phyloP scores from a whole-genome alignment of 371 early-diverging fungal species.

The Dichotomocladium elegans region DNA sequence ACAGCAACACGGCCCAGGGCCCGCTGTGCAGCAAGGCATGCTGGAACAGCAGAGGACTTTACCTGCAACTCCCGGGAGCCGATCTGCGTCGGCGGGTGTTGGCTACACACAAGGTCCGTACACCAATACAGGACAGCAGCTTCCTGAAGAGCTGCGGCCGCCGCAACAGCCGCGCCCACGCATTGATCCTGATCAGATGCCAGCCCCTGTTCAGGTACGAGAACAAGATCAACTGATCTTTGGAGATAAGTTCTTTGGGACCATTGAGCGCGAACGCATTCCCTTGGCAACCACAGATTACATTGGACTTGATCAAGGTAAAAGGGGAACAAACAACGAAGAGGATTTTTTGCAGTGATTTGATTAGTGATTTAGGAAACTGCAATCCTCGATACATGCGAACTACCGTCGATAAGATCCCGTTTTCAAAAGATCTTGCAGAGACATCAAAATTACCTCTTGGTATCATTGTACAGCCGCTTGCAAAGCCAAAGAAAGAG shows the following conservation, averaged over 20 bases:
- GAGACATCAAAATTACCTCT: slow-evolving; percentile 80
- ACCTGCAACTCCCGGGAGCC: slow-evolving; percentile 3
- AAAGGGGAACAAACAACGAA: not conserved
- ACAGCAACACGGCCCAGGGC: slow-evolving; percentile 11
- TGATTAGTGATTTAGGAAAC: slow-evolving; percentile 56
- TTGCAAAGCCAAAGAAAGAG: slow-evolving; percentile 71
- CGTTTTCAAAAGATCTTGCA: slow-evolving; percentile 79
- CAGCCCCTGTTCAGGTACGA: slow-evolving; percentile 88
- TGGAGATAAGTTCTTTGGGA: slow-evolving; percentile 69
- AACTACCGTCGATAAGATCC: slow-evolving; percentile 85
- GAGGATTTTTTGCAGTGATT: not conserved
- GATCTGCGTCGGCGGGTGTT: slow-evolving; percentile 26
- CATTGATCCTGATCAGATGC: slow-evolving; percentile 95
- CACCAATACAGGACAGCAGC: slow-evolving; percentile 25
- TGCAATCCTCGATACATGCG: slow-evolving; percentile 91
- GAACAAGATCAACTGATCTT: slow-evolving; percentile 75
- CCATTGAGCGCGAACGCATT: slow-evolving; percentile 63
- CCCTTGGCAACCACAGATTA: slow-evolving; percentile 88
- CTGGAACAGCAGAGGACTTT: not conserved
- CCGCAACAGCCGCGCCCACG: slow-evolving; percentile 57
- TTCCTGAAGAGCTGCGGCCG: slow-evolving; percentile 32
- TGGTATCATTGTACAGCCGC: slow-evolving; percentile 89
- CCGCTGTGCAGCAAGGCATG: slow-evolving; percentile 1
- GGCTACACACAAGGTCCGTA: slow-evolving; percentile 37
- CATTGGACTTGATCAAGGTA: slow-evolving; percentile 87